A percentile compares a stretch with the other conserved stretches of the same genome.
phyloP scores from a whole-genome alignment of 2,329 filamentous ascomycete species.

The Hortaea sp. region DNA sequence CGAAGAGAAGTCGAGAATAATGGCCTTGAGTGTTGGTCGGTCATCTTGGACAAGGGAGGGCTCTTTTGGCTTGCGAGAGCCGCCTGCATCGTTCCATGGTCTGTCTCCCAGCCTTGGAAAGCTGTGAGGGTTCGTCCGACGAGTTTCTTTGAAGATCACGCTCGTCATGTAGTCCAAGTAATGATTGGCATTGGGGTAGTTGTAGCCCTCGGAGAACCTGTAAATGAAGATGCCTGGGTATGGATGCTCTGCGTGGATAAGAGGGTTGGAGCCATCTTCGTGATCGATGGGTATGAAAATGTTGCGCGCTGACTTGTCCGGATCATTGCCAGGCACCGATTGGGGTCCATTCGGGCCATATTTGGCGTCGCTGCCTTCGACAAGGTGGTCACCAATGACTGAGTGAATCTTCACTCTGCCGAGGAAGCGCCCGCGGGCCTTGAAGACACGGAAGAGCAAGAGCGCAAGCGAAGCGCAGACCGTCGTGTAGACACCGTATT shows the following conservation, averaged over 20 bases:
- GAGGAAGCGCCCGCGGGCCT: slow-evolving; percentile 73
- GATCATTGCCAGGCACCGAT: slow-evolving; percentile 23
- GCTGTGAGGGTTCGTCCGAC: slow-evolving; percentile 60
- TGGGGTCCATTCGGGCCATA: neutral
- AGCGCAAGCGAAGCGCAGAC: slow-evolving; percentile 67
- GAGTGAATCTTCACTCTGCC: slow-evolving; percentile 77
- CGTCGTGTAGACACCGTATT: slow-evolving; percentile 85
- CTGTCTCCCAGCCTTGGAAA: slow-evolving; percentile 57
- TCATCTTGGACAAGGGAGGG: slow-evolving; percentile 36
- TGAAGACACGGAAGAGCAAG: slow-evolving; percentile 72
- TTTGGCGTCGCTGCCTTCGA: slow-evolving; percentile 50
- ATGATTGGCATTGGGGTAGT: slow-evolving; percentile 87
- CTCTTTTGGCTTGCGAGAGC: slow-evolving; percentile 43
- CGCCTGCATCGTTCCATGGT: slow-evolving; percentile 91
- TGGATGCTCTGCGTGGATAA: slow-evolving; percentile 66
- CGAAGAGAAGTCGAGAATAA: slow-evolving; percentile 86
- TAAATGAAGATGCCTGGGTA: slow-evolving; percentile 94
- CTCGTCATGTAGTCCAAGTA: slow-evolving; percentile 61
- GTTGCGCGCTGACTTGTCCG: slow-evolving; percentile 52
- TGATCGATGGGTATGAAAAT: slow-evolving; percentile 83
- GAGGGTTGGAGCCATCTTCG: slow-evolving; percentile 81
- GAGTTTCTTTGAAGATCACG: slow-evolving; percentile 49
- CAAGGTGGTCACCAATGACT: slow-evolving; percentile 63
- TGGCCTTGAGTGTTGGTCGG: slow-evolving; percentile 67
- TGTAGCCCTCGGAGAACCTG: slow-evolving; percentile 87